These are phyloP conservation scores for Pisolithus marmoratus DNA, from an alignment of 768 basidiomycete genomes.

Conservation along the genomic window DNA sequence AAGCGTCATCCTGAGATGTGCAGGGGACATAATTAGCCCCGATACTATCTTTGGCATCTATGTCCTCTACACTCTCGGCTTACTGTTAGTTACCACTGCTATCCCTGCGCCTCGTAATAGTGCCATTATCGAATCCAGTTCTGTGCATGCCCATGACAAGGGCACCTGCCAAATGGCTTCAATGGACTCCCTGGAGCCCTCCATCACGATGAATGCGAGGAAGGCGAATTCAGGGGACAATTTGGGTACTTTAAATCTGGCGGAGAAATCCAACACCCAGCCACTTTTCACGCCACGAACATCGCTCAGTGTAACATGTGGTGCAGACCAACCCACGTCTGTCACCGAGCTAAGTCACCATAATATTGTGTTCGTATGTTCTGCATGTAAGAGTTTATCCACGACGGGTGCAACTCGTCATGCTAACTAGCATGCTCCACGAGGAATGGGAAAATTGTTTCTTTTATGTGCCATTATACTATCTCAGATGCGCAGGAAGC, in stretches of 20 bases:
- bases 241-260: not conserved
- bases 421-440: not conserved
- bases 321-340: constrained; percentile 21
- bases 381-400: constrained; percentile 43
- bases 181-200: constrained; percentile 5
- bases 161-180: constrained; percentile 3
- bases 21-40: too few relatives aligned
- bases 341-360: constrained; percentile 43
- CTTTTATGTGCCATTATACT: constrained; percentile 57
- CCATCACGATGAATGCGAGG: constrained; percentile 9
- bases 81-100: too few relatives aligned
- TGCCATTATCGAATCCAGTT: too few relatives aligned
- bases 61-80: too few relatives aligned
- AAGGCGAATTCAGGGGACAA: constrained; percentile 17
- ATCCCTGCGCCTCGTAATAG: too few relatives aligned
- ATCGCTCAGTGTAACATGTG: constrained; percentile 23
- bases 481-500: constrained; percentile 37
- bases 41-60: too few relatives aligned
- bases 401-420: not conserved
- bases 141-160: too few relatives aligned
- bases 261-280: constrained; percentile 22
- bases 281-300: constrained; percentile 24
- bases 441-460: constrained; percentile 63
- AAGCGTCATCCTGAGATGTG: too few relatives aligned
- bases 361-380: constrained; percentile 63